Percentiles rank a stretch among this genome's conserved stretches.
These are phyloP conservation scores for Boletales sp. DNA, from an alignment of 768 basidiomycete species.

Conservation along the genomic window DNA sequence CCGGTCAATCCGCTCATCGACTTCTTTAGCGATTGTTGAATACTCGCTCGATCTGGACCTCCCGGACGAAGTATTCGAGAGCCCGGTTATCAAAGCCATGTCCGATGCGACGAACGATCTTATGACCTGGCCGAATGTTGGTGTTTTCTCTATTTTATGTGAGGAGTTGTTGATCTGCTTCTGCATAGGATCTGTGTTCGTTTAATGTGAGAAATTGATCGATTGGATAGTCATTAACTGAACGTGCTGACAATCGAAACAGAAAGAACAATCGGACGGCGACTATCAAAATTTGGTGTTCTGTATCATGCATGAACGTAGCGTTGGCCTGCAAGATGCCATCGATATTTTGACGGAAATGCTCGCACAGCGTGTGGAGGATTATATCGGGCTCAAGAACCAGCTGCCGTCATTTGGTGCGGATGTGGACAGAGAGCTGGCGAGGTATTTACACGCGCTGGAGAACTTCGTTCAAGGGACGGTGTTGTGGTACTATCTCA, in stretches of 20 bases:
- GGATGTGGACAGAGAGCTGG: slow-evolving; percentile 33
- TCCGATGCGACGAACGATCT: slow-evolving; percentile 39
- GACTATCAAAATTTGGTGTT: slow-evolving; percentile 40
- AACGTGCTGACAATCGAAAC: not conserved
- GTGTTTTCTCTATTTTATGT: slow-evolving; percentile 14
- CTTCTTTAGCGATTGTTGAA: slow-evolving; percentile 31
- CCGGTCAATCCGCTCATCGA: not conserved
- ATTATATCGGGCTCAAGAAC: slow-evolving; percentile 31
- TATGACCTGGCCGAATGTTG: slow-evolving; percentile 41
- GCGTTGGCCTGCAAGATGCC: slow-evolving; percentile 31
- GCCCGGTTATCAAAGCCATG: slow-evolving; percentile 33
- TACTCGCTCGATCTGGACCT: slow-evolving; percentile 37
- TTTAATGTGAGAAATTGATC: slow-evolving; percentile 23
- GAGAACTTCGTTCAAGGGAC: slow-evolving; percentile 39
- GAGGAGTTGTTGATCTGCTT: slow-evolving; percentile 9
- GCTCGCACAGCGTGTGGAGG: slow-evolving; percentile 33
- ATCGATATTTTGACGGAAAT: slow-evolving; percentile 37
- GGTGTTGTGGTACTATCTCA: slow-evolving; percentile 39
- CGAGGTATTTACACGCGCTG: slow-evolving; percentile 31
- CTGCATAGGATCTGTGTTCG: slow-evolving; percentile 24
- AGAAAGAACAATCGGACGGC: slow-evolving; percentile 39
- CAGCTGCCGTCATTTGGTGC: slow-evolving; percentile 34
- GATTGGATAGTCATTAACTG: no score
- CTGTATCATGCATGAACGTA: slow-evolving; percentile 36
- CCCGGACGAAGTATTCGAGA: slow-evolving; percentile 35